Percentiles rank a stretch among this genome's conserved stretches.
phyloP scores from a whole-genome alignment of 1,284 basidiomycete species.

The Lentinus polychrous region DNA sequence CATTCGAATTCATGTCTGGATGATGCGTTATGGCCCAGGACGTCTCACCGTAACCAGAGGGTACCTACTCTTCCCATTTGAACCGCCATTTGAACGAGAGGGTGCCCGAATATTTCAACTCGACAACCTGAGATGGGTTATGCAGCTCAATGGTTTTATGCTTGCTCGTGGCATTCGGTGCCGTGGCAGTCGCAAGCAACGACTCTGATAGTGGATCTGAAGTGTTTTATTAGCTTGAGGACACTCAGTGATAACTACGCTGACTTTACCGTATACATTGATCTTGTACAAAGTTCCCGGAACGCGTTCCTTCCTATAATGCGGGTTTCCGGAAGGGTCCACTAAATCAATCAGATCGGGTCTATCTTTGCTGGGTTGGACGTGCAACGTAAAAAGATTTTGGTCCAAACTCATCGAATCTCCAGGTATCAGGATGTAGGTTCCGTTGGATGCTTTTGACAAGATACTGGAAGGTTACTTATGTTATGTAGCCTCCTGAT shows the following conservation, averaged over 20 bases:
- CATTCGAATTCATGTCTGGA: constrained; percentile 74
- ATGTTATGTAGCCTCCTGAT: too few species aligned
- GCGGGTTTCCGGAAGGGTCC: constrained; percentile 51
- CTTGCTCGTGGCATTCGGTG: constrained; percentile 60
- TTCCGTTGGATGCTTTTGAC: too few species aligned
- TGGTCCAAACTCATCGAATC: constrained; percentile 74
- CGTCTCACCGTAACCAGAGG: not conserved
- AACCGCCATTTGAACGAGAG: constrained; percentile 74
- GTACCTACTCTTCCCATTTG: constrained; percentile 72
- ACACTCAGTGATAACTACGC: not conserved
- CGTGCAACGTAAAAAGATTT: constrained; percentile 71
- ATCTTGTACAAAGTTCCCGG: constrained; percentile 47
- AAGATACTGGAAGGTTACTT: too few species aligned
- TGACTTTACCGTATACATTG: constrained; percentile 51
- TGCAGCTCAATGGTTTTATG: constrained; percentile 66
- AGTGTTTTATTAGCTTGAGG: not conserved
- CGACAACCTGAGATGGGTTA: constrained; percentile 65
- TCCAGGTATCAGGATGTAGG: too few species aligned
- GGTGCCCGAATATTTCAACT: constrained; percentile 68
- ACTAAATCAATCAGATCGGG: constrained; percentile 59
- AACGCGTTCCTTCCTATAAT: constrained; percentile 64
- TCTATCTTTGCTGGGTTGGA: constrained; percentile 51
- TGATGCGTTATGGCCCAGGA: not conserved
- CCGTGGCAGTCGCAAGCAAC: constrained; percentile 55
- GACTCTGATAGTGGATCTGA: constrained; percentile 64